These are phyloP conservation scores for Trichosporon ovoides DNA, from an alignment of 1,284 basidiomycete genomes.

Conservation along the genomic window DNA sequence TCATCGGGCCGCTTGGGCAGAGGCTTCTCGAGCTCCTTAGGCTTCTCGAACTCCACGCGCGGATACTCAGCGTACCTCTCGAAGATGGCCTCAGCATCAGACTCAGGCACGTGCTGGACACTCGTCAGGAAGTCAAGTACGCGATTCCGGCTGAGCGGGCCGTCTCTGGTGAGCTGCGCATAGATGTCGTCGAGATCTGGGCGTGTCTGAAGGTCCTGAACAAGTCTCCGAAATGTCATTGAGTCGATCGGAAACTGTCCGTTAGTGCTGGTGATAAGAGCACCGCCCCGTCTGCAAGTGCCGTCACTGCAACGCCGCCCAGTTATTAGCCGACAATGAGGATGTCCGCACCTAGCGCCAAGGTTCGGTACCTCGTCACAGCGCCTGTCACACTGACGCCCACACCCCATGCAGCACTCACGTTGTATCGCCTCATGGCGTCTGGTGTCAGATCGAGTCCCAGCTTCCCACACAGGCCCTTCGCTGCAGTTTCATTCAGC, in stretches of 20 bases:
- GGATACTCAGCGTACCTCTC: constrained; percentile 5
- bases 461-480: constrained; percentile 64
- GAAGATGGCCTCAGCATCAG: constrained; percentile 18
- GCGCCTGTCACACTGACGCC: too few species aligned
- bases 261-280: neutral
- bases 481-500: constrained; percentile 39
- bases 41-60: neutral
- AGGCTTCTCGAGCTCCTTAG: neutral
- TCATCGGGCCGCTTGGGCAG: too few species aligned
- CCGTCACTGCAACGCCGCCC: too few species aligned
- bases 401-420: neutral
- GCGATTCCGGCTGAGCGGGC: constrained; percentile 55
- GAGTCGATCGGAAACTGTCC: constrained; percentile 60
- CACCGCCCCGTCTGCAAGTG: neutral
- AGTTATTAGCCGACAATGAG: too few species aligned
- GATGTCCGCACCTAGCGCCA: too few species aligned
- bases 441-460: constrained; percentile 26
- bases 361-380: neutral
- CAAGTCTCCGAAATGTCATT: constrained; percentile 74
- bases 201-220: constrained; percentile 74
- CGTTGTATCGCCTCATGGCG: neutral
- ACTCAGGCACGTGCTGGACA: constrained; percentile 51
- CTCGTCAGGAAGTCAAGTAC: constrained; percentile 65
- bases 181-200: constrained; percentile 71
- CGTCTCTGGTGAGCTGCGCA: constrained; percentile 34